phyloP scores from a whole-genome alignment of 2,329 filamentous ascomycete genomes.

The Colletotrichum sp. region DNA sequence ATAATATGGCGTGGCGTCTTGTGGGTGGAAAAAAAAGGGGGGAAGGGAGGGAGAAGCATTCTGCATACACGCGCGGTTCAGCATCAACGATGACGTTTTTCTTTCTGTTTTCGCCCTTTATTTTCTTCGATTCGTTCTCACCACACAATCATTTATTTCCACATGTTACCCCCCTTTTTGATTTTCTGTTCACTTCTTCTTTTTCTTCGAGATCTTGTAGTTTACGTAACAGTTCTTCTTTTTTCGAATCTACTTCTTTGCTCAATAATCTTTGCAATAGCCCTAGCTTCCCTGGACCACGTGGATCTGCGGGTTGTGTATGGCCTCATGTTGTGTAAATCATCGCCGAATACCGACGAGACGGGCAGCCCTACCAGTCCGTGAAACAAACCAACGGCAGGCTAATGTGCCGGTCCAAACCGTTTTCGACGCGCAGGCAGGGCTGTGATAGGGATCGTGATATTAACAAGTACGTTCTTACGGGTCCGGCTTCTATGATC shows the following conservation, averaged over 20 bases:
- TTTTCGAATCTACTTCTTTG: not conserved
- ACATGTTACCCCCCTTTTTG: not conserved
- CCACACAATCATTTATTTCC: not conserved
- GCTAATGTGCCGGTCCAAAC: not conserved
- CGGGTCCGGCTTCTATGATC: not conserved
- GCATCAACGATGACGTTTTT: slow-evolving; percentile 9
- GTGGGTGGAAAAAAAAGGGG: not conserved
- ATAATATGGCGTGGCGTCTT: not conserved
- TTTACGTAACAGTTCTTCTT: not conserved
- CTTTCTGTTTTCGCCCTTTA: not conserved
- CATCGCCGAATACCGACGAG: not conserved
- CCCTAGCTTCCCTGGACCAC: not conserved
- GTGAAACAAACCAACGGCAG: not conserved
- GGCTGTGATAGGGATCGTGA: not conserved
- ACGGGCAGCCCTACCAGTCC: not conserved
- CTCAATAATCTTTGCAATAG: not conserved
- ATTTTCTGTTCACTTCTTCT: not conserved
- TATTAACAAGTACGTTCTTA: not conserved
- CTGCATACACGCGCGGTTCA: slow-evolving; percentile 7
- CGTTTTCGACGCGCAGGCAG: not conserved
- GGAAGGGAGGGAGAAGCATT: not conserved
- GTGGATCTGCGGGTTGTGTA: not conserved
- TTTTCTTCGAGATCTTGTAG: not conserved
- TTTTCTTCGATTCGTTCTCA: not conserved
- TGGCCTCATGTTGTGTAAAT: not conserved